Evolutionary conservation across 164 flowering plant species (phyloP).

Genomic region (Vitis labrusca): DNA sequence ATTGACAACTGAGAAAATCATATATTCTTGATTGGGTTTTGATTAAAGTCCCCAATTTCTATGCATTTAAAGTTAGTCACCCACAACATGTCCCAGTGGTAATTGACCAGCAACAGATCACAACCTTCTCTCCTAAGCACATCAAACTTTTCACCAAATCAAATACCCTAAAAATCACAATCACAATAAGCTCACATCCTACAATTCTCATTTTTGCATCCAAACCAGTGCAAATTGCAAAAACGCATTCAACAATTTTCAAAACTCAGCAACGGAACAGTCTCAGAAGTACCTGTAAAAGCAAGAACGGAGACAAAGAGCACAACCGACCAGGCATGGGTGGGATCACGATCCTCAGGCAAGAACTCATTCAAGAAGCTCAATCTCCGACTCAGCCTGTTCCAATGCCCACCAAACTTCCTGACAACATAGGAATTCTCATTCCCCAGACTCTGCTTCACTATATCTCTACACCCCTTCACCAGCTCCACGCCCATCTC

Average conservation of each 20-base stretch:
- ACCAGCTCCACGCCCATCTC: slow-evolving; percentile 41
- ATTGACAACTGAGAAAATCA: too few species aligned
- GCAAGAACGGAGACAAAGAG: slow-evolving; percentile 54
- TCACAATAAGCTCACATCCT: too few species aligned
- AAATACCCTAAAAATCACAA: too few species aligned
- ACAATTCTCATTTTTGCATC: background rate
- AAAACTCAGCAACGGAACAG: background rate
- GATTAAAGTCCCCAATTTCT: too few species aligned
- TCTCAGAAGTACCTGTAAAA: slow-evolving; percentile 47
- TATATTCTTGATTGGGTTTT: too few species aligned
- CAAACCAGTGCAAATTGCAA: background rate
- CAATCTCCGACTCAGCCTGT: slow-evolving; percentile 13
- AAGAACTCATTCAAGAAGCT: slow-evolving; percentile 61
- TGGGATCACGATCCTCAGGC: slow-evolving; percentile 94
- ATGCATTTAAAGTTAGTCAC: too few species aligned
- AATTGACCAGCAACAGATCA: too few species aligned
- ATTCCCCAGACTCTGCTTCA: slow-evolving; percentile 36
- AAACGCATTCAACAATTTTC: background rate
- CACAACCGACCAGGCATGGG: slow-evolving; percentile 73
- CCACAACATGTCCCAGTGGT: too few species aligned
- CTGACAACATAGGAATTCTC: slow-evolving; percentile 29
- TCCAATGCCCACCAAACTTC: slow-evolving; percentile 21
- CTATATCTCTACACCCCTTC: slow-evolving; percentile 43
- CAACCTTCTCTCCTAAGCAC: too few species aligned
- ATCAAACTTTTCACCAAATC: too few species aligned